Percentiles rank a stretch among this genome's conserved stretches.
These are phyloP conservation scores for Fomitopsis betulina DNA, from an alignment of 1,284 basidiomycete species.

Conservation along the genomic window DNA sequence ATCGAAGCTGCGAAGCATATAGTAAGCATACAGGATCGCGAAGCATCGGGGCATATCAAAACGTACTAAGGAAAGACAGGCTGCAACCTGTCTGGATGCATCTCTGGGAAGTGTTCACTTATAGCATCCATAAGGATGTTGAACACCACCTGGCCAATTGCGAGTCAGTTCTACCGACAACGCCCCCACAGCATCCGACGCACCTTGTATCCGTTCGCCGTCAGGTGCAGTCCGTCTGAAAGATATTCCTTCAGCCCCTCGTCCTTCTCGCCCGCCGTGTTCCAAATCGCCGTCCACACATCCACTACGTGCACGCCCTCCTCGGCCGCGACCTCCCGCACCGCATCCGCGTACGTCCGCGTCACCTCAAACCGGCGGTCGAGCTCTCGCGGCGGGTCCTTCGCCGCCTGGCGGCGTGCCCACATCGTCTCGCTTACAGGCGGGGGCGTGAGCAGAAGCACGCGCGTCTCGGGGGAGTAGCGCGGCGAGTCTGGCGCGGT, in stretches of 20 bases:
- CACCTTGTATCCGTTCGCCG: conserved; percentile 64
- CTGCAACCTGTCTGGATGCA: conserved; percentile 57
- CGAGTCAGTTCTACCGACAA: neutral
- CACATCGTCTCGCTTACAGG: conserved; percentile 69
- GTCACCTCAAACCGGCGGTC: conserved; percentile 63
- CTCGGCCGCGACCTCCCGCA: conserved; percentile 52
- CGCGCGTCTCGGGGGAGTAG: conserved; percentile 68
- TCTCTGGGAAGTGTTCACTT: conserved; percentile 53
- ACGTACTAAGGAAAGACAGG: conserved; percentile 49
- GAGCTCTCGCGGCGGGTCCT: conserved; percentile 39
- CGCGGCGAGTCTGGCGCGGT: conserved; percentile 55
- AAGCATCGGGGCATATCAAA: neutral
- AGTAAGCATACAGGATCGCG: neutral
- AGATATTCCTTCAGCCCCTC: conserved; percentile 45
- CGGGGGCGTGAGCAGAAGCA: conserved; percentile 82
- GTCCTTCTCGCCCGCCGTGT: conserved; percentile 57
- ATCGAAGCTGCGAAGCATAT: neutral
- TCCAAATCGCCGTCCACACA: conserved; percentile 63
- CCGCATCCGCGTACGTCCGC: conserved; percentile 63
- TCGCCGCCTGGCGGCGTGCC: conserved; percentile 40
- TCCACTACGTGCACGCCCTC: conserved; percentile 61
- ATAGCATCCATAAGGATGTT: conserved; percentile 59
- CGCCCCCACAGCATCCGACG: conserved; percentile 11
- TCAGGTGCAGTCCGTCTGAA: conserved; percentile 77
- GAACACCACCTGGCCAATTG: conserved; percentile 55